phyloP scores from a whole-genome alignment of 495 filamentous ascomycete genomes.

The Penicillium atrosanguineum region DNA sequence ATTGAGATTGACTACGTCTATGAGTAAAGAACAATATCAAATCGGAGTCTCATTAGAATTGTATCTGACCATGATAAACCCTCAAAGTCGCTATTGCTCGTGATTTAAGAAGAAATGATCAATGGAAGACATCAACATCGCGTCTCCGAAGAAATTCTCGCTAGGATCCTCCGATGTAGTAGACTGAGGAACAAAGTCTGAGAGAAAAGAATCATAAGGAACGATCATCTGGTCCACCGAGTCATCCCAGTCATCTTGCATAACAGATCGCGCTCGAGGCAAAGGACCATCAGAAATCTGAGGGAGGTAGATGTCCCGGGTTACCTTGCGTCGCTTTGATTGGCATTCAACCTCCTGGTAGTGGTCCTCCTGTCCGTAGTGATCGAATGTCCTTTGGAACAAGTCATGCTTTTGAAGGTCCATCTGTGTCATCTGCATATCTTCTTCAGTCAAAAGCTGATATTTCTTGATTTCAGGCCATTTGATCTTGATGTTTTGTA shows the following conservation, averaged over 20 bases:
- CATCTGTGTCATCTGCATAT: conserved; percentile 6
- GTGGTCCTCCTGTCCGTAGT: neutral
- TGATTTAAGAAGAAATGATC: neutral
- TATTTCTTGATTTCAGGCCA: conserved; percentile 18
- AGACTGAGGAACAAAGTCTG: neutral
- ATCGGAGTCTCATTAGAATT: too few relatives aligned
- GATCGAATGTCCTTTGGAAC: conserved; percentile 1
- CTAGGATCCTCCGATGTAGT: neutral
- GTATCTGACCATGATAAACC: too few relatives aligned
- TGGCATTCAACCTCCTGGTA: too few relatives aligned
- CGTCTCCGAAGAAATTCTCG: neutral
- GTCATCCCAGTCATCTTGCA: too few relatives aligned
- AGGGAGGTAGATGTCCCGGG: too few relatives aligned
- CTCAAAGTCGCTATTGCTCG: too few relatives aligned
- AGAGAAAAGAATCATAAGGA: too few relatives aligned
- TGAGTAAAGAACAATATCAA: too few relatives aligned
- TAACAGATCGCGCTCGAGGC: too few relatives aligned
- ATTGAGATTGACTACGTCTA: neutral
- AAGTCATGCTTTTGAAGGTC: conserved; percentile 4
- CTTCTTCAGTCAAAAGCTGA: conserved; percentile 6
- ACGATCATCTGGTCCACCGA: too few relatives aligned
- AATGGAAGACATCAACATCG: conserved; percentile 6
- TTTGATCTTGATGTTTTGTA: conserved; percentile 10
- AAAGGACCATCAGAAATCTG: too few relatives aligned
- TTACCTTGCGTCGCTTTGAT: too few relatives aligned